A percentile compares a stretch with the other conserved stretches of the same genome.
Conservation (phyloP, 2,329 filamentous ascomycete genomes). For the Zelopaecilomyces penicillatus region DNA sequence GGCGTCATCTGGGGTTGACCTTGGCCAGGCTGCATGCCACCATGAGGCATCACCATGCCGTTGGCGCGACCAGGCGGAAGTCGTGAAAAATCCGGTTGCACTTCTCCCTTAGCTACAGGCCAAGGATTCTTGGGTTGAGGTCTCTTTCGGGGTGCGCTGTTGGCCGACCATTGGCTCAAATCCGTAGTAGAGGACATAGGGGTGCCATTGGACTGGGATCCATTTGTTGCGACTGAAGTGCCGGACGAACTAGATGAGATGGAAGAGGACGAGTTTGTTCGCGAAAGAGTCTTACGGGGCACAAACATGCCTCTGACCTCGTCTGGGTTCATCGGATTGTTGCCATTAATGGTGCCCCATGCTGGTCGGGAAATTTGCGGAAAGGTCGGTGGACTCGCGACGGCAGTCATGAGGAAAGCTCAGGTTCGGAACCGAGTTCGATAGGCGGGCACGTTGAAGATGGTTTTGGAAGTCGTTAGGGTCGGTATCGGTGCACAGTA, state of each 20-base stretch:
- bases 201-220: conserved; percentile 54
- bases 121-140: conserved; percentile 43
- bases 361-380: conserved; percentile 54
- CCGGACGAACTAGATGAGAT: conserved; percentile 58
- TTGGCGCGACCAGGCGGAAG: conserved; percentile 35
- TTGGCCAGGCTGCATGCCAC: conserved; percentile 21
- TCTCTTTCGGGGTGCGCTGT: conserved; percentile 41
- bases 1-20: conserved; percentile 31
- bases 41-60: conserved; percentile 29
- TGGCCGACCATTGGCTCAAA: conserved; percentile 41
- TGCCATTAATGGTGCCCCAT: conserved; percentile 54
- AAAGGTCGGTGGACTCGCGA: conserved; percentile 57
- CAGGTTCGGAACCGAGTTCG: conserved; percentile 12
- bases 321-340: conserved; percentile 68
- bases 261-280: conserved; percentile 86
- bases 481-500: neutral
- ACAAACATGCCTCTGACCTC: conserved; percentile 82
- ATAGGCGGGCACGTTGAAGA: conserved; percentile 13
- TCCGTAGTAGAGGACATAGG: conserved; percentile 39
- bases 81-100: conserved; percentile 39
- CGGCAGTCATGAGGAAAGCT: conserved; percentile 54
- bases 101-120: conserved; percentile 40
- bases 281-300: conserved; percentile 78
- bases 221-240: conserved; percentile 55
- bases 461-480: neutral